phyloP scores from a whole-genome alignment of 164 flowering plant species.

The Malania oleifera region DNA sequence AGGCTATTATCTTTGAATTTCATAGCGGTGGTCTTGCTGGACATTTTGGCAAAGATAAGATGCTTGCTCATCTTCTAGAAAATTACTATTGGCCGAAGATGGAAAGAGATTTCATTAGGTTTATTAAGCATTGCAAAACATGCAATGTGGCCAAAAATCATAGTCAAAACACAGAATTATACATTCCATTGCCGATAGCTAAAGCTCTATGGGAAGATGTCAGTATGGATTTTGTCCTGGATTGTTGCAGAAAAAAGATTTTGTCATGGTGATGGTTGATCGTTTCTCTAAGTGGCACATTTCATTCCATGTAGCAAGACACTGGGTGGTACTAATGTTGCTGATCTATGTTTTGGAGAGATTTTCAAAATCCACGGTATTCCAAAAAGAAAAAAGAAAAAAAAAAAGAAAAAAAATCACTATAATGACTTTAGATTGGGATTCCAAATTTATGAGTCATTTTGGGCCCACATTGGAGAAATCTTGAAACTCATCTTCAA shows the following conservation, averaged over 20 bases:
- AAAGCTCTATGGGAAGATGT: conserved; percentile 7
- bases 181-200: conserved; percentile 4
- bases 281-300: no score
- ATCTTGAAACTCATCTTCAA: conserved; percentile 3
- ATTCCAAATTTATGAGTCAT: conserved; percentile 8
- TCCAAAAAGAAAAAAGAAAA: no score
- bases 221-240: conserved; percentile 11
- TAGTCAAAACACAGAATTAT: no score
- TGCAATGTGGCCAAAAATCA: no score
- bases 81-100: no score
- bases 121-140: no score
- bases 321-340: neutral
- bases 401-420: no score
- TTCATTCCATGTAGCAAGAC: conserved; percentile 1
- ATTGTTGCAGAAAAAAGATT: neutral
- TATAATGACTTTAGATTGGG: conserved; percentile 3
- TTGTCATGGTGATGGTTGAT: conserved; percentile 1
- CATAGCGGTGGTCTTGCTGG: no score
- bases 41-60: no score
- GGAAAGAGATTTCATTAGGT: no score
- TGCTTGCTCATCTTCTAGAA: no score
- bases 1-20: no score
- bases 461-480: neutral
- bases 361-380: neutral
- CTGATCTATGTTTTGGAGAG: neutral